Percentiles rank a stretch among this genome's conserved stretches.
These are phyloP conservation scores for Sisymbrium irio DNA, from an alignment of 345 rosid species.

Conservation along the genomic window DNA sequence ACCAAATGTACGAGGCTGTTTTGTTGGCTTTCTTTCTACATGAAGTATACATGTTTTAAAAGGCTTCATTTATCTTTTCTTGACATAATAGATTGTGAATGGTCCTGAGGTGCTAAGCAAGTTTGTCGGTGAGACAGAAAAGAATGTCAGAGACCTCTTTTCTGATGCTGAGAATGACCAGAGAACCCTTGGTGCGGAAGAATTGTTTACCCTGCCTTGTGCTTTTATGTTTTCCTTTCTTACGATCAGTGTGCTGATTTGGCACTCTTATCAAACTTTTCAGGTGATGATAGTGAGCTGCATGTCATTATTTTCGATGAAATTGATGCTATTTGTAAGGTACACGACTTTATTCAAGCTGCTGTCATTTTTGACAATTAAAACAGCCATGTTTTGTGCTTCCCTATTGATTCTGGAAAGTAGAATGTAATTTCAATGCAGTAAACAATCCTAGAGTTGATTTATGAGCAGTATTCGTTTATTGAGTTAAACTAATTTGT, in stretches of 20 bases:
- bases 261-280: slow-evolving; percentile 17
- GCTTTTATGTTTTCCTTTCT: slow-evolving; percentile 2
- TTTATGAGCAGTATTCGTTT: too few relatives aligned
- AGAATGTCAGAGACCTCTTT: slow-evolving; percentile 83
- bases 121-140: slow-evolving; percentile 93
- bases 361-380: too few relatives aligned
- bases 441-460: too few relatives aligned
- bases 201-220: slow-evolving; percentile 6
- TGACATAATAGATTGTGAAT: slow-evolving; percentile 64
- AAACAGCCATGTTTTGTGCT: too few relatives aligned
- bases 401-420: too few relatives aligned
- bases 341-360: too few relatives aligned
- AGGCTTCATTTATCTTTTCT: not conserved
- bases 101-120: slow-evolving; percentile 96
- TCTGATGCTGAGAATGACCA: slow-evolving; percentile 96
- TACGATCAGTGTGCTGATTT: slow-evolving; percentile 6
- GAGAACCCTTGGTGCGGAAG: slow-evolving; percentile 54
- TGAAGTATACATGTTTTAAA: not conserved
- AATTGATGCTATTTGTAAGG: slow-evolving; percentile 98
- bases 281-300: slow-evolving; percentile 86
- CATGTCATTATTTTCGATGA: slow-evolving; percentile 96
- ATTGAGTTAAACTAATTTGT: not conserved
- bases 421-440: too few relatives aligned
- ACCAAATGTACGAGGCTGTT: too few relatives aligned
- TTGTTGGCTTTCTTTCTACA: too few relatives aligned